phyloP scores from a whole-genome alignment of 352 stramenopile genomes.

The Pythium aristosporum region DNA sequence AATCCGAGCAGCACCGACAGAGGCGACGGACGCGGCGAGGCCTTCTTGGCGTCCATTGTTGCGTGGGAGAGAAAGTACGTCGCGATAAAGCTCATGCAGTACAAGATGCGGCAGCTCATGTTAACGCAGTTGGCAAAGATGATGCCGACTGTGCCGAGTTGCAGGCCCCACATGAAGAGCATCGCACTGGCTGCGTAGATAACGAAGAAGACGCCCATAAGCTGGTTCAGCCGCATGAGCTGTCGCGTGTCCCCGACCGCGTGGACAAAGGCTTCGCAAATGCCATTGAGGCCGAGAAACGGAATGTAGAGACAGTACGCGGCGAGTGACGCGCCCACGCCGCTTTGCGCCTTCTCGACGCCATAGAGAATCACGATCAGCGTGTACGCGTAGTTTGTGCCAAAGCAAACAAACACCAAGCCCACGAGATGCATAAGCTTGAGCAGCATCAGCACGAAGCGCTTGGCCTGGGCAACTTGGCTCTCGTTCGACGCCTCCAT shows the following conservation, averaged over 20 bases:
- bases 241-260: slow-evolving; percentile 67
- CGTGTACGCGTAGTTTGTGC: slow-evolving; percentile 75
- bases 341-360: slow-evolving; percentile 55
- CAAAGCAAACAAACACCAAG: slow-evolving; percentile 85
- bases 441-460: slow-evolving; percentile 72
- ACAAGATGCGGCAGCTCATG: slow-evolving; percentile 83
- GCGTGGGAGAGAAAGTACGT: slow-evolving; percentile 38
- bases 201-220: slow-evolving; percentile 79
- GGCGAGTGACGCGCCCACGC: slow-evolving; percentile 54
- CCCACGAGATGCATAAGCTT: slow-evolving; percentile 85
- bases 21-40: neutral
- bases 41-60: neutral
- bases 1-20: slow-evolving; percentile 32
- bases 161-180: slow-evolving; percentile 60
- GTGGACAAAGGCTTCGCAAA: slow-evolving; percentile 96
- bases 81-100: slow-evolving; percentile 74
- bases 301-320: slow-evolving; percentile 94
- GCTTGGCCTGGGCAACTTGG: slow-evolving; percentile 33
- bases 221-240: slow-evolving; percentile 80
- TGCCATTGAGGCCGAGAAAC: slow-evolving; percentile 94
- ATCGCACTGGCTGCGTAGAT: slow-evolving; percentile 64
- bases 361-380: slow-evolving; percentile 82
- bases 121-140: slow-evolving; percentile 88
- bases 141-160: slow-evolving; percentile 65
- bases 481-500: slow-evolving; percentile 41